phyloP scores from a whole-genome alignment of 2,329 filamentous ascomycete genomes.

The Fusarium protoensiforme region DNA sequence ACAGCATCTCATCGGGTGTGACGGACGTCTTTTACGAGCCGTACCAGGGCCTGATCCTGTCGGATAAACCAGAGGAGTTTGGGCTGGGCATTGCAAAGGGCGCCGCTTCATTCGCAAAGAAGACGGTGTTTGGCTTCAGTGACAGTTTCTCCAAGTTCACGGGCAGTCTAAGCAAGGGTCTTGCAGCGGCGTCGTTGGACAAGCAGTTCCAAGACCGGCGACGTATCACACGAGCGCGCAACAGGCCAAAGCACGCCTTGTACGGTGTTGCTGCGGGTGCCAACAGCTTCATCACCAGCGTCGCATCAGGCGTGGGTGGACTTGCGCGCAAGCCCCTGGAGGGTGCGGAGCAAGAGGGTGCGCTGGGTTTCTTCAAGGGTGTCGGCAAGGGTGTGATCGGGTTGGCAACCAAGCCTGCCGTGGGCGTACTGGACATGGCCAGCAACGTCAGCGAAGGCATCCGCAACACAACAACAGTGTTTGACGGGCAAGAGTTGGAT shows the following conservation, averaged over 20 bases:
- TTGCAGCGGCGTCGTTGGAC: constrained; percentile 94
- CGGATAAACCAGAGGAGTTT: constrained; percentile 93
- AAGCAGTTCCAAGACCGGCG: constrained; percentile 98
- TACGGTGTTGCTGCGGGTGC: constrained; percentile 96
- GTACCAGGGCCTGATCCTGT: constrained; percentile 97
- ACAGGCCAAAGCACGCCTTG: constrained; percentile 94
- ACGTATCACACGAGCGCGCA: constrained; percentile 91
- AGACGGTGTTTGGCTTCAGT: constrained; percentile 96
- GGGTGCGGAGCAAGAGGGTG: constrained; percentile 94
- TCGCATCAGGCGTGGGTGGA: constrained; percentile 93
- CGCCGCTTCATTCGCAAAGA: constrained; percentile 97
- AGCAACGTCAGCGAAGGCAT: constrained; percentile 98
- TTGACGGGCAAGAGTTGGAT: constrained; percentile 93
- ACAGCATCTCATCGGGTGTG: constrained; percentile 96
- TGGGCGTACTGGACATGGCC: constrained; percentile 95
- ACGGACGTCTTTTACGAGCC: constrained; percentile 99
- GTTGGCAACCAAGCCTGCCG: constrained; percentile 95
- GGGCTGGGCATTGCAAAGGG: constrained; percentile 96
- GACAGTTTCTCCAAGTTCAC: constrained; percentile 99
- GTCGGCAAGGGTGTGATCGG: constrained; percentile 95
- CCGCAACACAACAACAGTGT: constrained; percentile 98
- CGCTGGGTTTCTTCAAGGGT: constrained; percentile 95
- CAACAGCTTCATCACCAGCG: constrained; percentile 91
- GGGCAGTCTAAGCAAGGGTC: constrained; percentile 94
- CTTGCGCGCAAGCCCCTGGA: constrained; percentile 93